A percentile compares a stretch with the other conserved stretches of the same genome.
phyloP scores from a whole-genome alignment of 2,329 filamentous ascomycete genomes.

The Pseudocercospora cruenta region DNA sequence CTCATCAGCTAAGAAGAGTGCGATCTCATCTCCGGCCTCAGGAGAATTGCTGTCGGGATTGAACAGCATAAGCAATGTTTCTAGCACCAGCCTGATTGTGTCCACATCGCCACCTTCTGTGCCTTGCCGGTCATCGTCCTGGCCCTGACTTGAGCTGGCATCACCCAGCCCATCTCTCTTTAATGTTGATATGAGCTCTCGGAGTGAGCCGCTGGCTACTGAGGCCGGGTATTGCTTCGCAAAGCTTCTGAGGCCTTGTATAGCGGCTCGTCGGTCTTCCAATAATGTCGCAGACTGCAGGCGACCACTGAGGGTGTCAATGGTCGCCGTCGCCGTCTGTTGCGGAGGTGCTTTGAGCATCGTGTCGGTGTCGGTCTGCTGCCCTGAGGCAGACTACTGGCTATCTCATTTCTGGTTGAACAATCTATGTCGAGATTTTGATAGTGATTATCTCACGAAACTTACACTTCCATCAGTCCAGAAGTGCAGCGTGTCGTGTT shows the following conservation, averaged over 20 bases:
- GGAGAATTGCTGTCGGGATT: slow-evolving; percentile 67
- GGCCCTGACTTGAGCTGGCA: slow-evolving; percentile 23
- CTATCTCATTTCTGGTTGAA: slow-evolving; percentile 24
- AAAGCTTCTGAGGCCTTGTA: slow-evolving; percentile 90
- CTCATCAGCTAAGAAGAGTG: slow-evolving; percentile 93
- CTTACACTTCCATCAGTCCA: background rate
- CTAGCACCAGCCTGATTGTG: slow-evolving; percentile 90
- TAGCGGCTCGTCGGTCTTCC: slow-evolving; percentile 91
- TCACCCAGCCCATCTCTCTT: slow-evolving; percentile 67
- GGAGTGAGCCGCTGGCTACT: slow-evolving; percentile 88
- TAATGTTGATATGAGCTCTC: slow-evolving; percentile 82
- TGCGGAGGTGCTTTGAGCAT: slow-evolving; percentile 78
- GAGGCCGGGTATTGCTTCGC: slow-evolving; percentile 95
- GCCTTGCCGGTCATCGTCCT: slow-evolving; percentile 56
- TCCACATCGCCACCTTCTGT: slow-evolving; percentile 71
- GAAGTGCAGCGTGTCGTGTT: background rate
- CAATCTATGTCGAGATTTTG: background rate
- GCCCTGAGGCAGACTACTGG: slow-evolving; percentile 28
- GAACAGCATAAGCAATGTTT: slow-evolving; percentile 95
- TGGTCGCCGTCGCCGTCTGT: slow-evolving; percentile 94
- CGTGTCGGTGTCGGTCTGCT: slow-evolving; percentile 25
- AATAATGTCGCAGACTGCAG: slow-evolving; percentile 87
- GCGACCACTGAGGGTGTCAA: slow-evolving; percentile 83
- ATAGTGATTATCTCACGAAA: background rate
- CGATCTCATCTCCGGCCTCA: slow-evolving; percentile 94